Evolutionary conservation across 768 basidiomycete species (phyloP).

Genomic region (Candolleomyces aberdarensis): DNA sequence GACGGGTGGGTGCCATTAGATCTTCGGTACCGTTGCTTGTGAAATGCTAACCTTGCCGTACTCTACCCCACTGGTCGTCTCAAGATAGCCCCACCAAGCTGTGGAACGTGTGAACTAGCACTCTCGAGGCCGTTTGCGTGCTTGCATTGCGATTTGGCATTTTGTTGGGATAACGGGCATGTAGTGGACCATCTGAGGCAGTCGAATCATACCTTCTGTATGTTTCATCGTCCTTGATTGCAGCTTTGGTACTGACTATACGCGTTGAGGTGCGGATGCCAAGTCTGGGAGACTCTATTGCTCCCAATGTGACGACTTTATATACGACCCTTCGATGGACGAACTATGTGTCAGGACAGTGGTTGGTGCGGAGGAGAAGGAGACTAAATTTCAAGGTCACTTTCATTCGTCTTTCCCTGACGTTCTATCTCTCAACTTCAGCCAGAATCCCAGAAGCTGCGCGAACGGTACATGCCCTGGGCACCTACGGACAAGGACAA

Average conservation of each 20-base stretch:
- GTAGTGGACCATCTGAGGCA: conserved; percentile 54
- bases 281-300: conserved; percentile 78
- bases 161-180: conserved; percentile 68
- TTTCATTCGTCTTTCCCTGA: background rate
- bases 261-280: conserved; percentile 61
- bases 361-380: conserved; percentile 57
- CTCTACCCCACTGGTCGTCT: conserved; percentile 11
- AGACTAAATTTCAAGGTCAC: conserved; percentile 58
- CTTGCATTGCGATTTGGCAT: conserved; percentile 64
- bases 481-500: conserved; percentile 34
- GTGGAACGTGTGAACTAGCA: conserved; percentile 53
- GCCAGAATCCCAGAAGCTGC: conserved; percentile 33
- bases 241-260: background rate
- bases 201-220: conserved; percentile 63
- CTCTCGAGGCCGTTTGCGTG: conserved; percentile 70
- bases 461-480: conserved; percentile 38
- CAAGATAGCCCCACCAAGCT: conserved; percentile 53
- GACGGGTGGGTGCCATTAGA: conserved; percentile 48
- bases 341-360: conserved; percentile 39
- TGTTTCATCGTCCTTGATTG: conserved; percentile 24
- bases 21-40: background rate
- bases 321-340: conserved; percentile 57
- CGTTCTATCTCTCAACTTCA: conserved; percentile 1
- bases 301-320: conserved; percentile 68
- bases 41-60: background rate